A percentile compares a stretch with the other conserved stretches of the same genome.
Evolutionary conservation across 2,329 filamentous ascomycete genomes (phyloP).

Genomic region (Nectriaceae sp.): DNA sequence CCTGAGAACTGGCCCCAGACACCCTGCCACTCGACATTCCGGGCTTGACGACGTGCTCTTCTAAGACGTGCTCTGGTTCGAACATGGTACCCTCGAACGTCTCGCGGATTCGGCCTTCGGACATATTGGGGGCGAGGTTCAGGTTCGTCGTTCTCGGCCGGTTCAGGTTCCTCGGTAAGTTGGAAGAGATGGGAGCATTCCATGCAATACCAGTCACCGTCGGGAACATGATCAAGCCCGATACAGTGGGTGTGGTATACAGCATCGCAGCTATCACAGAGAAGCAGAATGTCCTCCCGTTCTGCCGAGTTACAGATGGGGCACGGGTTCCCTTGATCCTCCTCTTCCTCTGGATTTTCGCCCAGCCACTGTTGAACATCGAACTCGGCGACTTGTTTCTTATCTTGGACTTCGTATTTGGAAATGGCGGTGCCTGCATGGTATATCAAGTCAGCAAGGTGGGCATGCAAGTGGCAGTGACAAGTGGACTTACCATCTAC

Average conservation of each 20-base stretch:
- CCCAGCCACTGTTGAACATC: conserved; percentile 75
- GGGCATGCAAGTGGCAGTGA: conserved; percentile 16
- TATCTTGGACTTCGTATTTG: conserved; percentile 71
- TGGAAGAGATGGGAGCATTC: conserved; percentile 65
- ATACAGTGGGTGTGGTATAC: conserved; percentile 92
- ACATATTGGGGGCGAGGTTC: conserved; percentile 33
- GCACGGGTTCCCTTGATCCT: conserved; percentile 73
- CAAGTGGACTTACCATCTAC: conserved; percentile 68
- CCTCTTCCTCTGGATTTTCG: conserved; percentile 70
- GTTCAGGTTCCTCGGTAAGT: conserved; percentile 33
- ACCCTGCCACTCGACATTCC: conserved; percentile 84
- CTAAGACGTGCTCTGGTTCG: conserved; percentile 62
- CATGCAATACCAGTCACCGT: conserved; percentile 88
- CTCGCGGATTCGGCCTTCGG: conserved; percentile 35
- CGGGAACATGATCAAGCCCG: conserved; percentile 74
- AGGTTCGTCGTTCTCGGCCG: conserved; percentile 35
- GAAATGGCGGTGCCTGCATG: conserved; percentile 55
- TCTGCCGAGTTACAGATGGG: conserved; percentile 81
- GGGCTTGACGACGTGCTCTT: conserved; percentile 59
- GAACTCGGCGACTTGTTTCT: conserved; percentile 87
- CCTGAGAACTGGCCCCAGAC: conserved; percentile 72
- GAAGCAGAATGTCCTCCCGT: conserved; percentile 79
- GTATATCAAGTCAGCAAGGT: conserved; percentile 19
- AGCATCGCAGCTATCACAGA: conserved; percentile 89
- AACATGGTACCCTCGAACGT: conserved; percentile 38